Evolutionary conservation across 2,329 filamentous ascomycete species (phyloP), one percentile per base, ranked within the genome.

Genomic region (Fusarium subglutinans): DNA sequence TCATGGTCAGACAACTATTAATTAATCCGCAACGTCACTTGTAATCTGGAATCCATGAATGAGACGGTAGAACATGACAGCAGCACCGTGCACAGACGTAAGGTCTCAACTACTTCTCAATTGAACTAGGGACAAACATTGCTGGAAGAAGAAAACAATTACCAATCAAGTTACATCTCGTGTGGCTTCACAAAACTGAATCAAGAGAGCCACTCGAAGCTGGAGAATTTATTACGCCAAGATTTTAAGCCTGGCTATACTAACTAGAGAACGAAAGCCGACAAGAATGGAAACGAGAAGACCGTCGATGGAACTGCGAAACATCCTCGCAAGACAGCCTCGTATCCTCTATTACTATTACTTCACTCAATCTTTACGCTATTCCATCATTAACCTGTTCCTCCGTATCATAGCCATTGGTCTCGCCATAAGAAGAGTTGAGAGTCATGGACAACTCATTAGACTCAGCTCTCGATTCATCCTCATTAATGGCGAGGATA

Each of bases 71-170:
- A 2, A 6, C 2, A n/a, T 14, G 11, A 4, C 0, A 17, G 2
- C 51, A 26, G 20, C 5, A 12, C 3, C 6, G 5, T 12, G 18
- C 33, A 13, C 18, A 11, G 17, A 24, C 17, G 11, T 3, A 2
- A 14, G 6, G 12, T 0, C 8, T 8, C 8, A 35, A 4, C 3
- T 8, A 10, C 17, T 15, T 1, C 17, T 24, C 30, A 51, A 15
- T 10, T 4, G 4, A 24, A 2, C 6, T 0, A 3, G 3, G 8
- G 11, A 7, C 0, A 9, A 35, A 8, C 15, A 33, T 20, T 0
- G 8, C 6, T 0, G 1, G 1, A 3, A 0, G 11, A 18, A 1
- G 47, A 7, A 18, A 30, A n/a, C 10, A n/a, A 0, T 9, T 0
- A 7, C 7, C 14, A 13, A 0, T 9, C 2, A 13, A 18, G 10